Evolutionary conservation across 441 rosid species (phyloP), one percentile per base, ranked within the genome.

Genomic region (Euphorbia celastroides): DNA sequence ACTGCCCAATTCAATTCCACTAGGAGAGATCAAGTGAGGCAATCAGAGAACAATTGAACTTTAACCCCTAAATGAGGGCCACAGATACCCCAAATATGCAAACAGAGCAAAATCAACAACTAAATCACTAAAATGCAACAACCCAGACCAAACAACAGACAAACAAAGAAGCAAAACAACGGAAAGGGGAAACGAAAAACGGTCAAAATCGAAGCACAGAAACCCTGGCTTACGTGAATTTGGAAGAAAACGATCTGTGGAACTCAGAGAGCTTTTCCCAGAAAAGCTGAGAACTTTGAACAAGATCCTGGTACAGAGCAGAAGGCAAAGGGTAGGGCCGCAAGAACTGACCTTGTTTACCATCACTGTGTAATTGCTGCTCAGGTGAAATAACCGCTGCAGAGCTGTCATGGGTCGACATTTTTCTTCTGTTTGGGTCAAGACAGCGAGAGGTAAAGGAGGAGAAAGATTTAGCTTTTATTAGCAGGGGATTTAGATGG

Each of bases 191-290:
- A n/a, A n/a, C n/a, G n/a, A n/a, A n/a, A n/a, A n/a, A n/a, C n/a
- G n/a, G n/a, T n/a, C n/a, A n/a, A n/a, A n/a, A n/a, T n/a, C n/a
- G n/a, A 20, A 0, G 7, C 0, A 38, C 5, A 59, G 60, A 50
- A 27, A 64, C 32, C 56, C 41, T 9, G 20, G 67, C 89, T 77
- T 46, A 88, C 98, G 72, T 77, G 78, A 89, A 79, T 68, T 81
- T 82, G 65, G 78, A 67, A 57, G 79, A 85, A 63, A 77, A 70
- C 0, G 80, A 75, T 26, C 66, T 70, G 59, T 82, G 87, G 42
- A 87, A 80, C 77, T 81, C 79, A 57, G 60, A 66, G 66, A 93
- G 87, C 79, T 84, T 86, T 66, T 81, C 88, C 88, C 84, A 81
- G 82, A 90, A 93, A 79, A 88, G 89, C 56, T 74, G 82, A 5